Evolutionary conservation across 2,329 filamentous ascomycete species (phyloP).

Genomic region (Phaeophleospora eucalypticola): DNA sequence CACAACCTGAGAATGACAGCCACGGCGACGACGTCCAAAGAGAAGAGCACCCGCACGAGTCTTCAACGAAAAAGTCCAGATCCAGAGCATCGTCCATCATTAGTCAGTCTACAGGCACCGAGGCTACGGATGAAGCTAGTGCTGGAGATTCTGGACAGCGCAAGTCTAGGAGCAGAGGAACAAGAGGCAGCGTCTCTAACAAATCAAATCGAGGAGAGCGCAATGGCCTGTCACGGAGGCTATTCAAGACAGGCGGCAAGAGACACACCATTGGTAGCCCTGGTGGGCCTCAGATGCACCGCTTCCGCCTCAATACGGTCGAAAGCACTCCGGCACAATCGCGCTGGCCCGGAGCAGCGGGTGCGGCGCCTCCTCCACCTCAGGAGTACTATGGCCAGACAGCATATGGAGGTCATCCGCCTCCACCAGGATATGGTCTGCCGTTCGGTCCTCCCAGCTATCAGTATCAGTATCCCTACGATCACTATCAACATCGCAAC

Average conservation of each 20-base stretch:
- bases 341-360: not conserved
- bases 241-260: slow-evolving; percentile 10
- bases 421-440: not conserved
- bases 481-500: slow-evolving; percentile 12
- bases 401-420: not conserved
- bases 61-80: slow-evolving; percentile 8
- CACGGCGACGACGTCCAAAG: not conserved
- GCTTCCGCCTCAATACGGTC: slow-evolving; percentile 9
- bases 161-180: not conserved
- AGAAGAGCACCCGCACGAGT: not conserved
- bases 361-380: not conserved
- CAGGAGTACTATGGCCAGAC: slow-evolving; percentile 1
- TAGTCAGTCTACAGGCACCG: slow-evolving; percentile 16
- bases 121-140: slow-evolving; percentile 16
- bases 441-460: slow-evolving; percentile 12
- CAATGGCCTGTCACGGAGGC: slow-evolving; percentile 15
- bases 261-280: not conserved
- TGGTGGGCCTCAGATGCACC: slow-evolving; percentile 6
- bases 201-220: slow-evolving; percentile 17
- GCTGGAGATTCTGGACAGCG: slow-evolving; percentile 7
- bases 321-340: not conserved
- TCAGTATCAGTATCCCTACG: slow-evolving; percentile 11
- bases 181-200: slow-evolving; percentile 1
- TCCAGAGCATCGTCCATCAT: slow-evolving; percentile 20
- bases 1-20: not conserved